A percentile compares a stretch with the other conserved stretches of the same genome.
Evolutionary conservation across 768 basidiomycete genomes (phyloP).

Genomic region (Suillus weaverae): DNA sequence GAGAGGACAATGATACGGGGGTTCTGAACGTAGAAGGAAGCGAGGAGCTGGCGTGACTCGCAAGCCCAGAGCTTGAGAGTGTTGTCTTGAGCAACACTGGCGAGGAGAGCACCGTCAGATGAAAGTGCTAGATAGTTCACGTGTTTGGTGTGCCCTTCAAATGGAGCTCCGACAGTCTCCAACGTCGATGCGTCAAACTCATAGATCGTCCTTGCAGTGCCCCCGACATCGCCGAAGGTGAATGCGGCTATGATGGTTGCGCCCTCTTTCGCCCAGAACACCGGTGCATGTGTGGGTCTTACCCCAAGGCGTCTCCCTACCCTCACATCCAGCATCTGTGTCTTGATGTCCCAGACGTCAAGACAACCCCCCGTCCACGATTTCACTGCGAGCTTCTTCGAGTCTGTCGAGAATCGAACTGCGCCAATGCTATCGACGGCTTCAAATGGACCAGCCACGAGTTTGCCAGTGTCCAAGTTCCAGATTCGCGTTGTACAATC

Average conservation of each 20-base stretch:
- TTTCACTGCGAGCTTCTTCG: background rate
- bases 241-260: too few species aligned
- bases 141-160: background rate
- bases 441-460: background rate
- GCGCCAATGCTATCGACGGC: rapidly evolving
- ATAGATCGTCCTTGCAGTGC: background rate
- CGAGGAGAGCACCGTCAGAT: background rate
- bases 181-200: background rate
- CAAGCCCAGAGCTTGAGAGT: background rate
- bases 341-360: background rate
- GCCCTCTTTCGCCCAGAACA: too few species aligned
- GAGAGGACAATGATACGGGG: background rate
- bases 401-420: background rate
- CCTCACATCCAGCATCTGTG: background rate
- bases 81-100: background rate
- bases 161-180: background rate
- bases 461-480: background rate
- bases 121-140: background rate
- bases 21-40: background rate
- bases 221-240: background rate
- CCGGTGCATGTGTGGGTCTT: too few species aligned
- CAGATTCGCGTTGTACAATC: background rate
- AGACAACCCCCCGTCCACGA: background rate
- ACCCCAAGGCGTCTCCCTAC: background rate
- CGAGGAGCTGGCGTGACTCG: background rate